Evolutionary conservation across 306 rosid species (phyloP).

Genomic region (barrel medic (Medicago truncatula)): MtrunA17r5.0-ANR NC_053049.1:30307001-30307500

Average conservation of each 20-base stretch:
- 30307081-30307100: conserved; percentile 77
- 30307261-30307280: conserved; percentile 91
- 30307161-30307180: conserved; percentile 89
- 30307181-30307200: conserved; percentile 65
- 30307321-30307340: conserved; percentile 64
- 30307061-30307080: conserved; percentile 72
- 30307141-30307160: conserved; percentile 81
- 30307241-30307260: conserved; percentile 90
- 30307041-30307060: conserved; percentile 69
- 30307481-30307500: not conserved
- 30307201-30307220: conserved; percentile 64
- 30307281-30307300: conserved; percentile 79
- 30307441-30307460: not conserved
- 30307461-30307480: not conserved
- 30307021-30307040: conserved; percentile 80
- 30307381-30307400: conserved; percentile 88
- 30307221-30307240: conserved; percentile 85
- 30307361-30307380: conserved; percentile 78
- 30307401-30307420: conserved; percentile 49
- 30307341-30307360: conserved; percentile 80
- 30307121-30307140: conserved; percentile 93
- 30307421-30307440: not conserved
- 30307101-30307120: conserved; percentile 94
- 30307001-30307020: conserved; percentile 74
- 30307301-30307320: conserved; percentile 88